Base-by-base conservation (phyloP, 768 basidiomycete species). In the Leccinellum albellum region DNA sequence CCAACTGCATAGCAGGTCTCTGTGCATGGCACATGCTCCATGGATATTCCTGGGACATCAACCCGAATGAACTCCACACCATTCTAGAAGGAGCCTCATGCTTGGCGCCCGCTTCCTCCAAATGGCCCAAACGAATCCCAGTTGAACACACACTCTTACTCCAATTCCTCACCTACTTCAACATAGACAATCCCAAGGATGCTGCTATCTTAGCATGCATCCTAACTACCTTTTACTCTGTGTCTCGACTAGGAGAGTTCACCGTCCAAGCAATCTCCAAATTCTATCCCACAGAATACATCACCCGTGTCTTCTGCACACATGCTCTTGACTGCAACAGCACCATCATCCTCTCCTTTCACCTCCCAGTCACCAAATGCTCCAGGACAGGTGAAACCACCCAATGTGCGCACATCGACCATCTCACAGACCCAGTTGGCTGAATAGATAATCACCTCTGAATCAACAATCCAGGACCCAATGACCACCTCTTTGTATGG, bases 11-110 rank as follows among this genome's bases (percentile, higher is more conserved):
- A 0, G 59, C 61, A 1, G 77, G 74, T 0, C 44, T 83, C 0
- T 59, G 71, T 0, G 78, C 80, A 0, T 83, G 80, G 81, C 80
- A 83, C 58, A 64, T 75, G 0, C 52, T 82, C 0, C 54, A 59
- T 37, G 8, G 20, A 3, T 5, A 5, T 0, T 6, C 21, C 0
- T 57, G 46, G 46, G 0, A 1, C 0, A 49, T 56, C 29, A 56
- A 66, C 33, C 15, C 33, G 0, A n/a, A 40, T 0, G 64, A 65
- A 23, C 14, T 64, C 6, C 61, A 67, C 5, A 49, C 59, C 0
- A 23, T 66, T 0, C 23, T 72, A 0, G 9, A 56, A 17, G 61
- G 55, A 0, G 53, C 47, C 0, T 7, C 26, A 0, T 17, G 23
- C 0, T 29, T 61, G 3, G 50, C 56, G 1, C 56, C 60, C 0